Base-by-base conservation (phyloP, 768 basidiomycete genomes). In the Auricularia cornea region DNA sequence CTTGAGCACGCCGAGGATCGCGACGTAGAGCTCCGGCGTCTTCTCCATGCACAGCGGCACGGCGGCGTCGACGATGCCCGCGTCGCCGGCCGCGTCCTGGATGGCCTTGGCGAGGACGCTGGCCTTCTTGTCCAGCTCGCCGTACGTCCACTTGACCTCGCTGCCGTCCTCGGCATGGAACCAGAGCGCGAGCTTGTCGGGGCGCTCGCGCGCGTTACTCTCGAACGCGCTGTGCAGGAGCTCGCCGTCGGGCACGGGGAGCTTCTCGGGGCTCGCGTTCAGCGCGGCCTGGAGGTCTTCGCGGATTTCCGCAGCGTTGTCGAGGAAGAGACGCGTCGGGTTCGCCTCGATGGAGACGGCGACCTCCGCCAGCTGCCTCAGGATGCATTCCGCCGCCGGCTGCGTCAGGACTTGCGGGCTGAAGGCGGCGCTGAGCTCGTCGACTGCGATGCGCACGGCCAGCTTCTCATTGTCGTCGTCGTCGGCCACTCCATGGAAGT, bases 21-120 rank as follows among this genome's bases (percentile, higher is more conserved):
- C 54, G 30, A 57, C 54, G 54, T 57, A 57, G 28, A 57, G 54
- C 54, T 26, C 54, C 12, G 54, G 54, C 54, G 54, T 57, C 54
- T 57, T 57, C 54, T 57, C 54, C 54, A 57, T 57, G 30, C 54
- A 57, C 54, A 57, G 30, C 54, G 54, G 54, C 30, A 57, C 30
- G 26, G 54, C 54, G 28, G 26, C 14, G 28, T 57, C 54, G 26
- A 57, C 54, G 8, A 57, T 20, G 30, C 12, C 23, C 28, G 54
- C 54, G 6, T 57, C 28, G 11, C 44, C 44, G 20, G 44, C 44
- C 4, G 30, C 30, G 12, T 57, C 28, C 11, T 29, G 54, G 28
- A 57, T 57, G 11, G 54, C 54, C 11, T 26, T 20, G 4, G 54
- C 54, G 26, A 57, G 54, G 16, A 14, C 11, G 30, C 16, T 57